These are phyloP conservation scores for Stipa capillata DNA, from an alignment of 176 grass and related monocot species.

Conservation along the genomic window DNA sequence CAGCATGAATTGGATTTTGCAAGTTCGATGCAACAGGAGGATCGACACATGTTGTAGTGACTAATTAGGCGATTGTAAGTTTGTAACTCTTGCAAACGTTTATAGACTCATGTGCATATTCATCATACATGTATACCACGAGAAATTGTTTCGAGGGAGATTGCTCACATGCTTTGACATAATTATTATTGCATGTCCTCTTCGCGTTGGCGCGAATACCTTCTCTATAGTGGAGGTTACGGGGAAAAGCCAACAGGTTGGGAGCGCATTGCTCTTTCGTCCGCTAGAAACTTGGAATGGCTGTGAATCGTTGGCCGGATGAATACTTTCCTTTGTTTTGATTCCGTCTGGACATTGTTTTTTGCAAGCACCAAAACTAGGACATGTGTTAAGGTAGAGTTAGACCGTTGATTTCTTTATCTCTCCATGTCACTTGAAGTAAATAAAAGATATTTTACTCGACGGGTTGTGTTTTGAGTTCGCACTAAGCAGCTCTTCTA, in stretches of 20 bases:
- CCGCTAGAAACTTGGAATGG: background rate
- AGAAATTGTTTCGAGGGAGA: background rate
- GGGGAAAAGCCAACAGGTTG: background rate
- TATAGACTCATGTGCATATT: background rate
- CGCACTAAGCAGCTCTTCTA: too few species aligned
- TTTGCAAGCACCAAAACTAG: too few species aligned
- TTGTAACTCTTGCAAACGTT: background rate
- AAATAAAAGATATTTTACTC: too few species aligned
- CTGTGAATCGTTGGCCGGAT: background rate
- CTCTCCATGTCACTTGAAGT: too few species aligned
- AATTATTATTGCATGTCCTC: background rate
- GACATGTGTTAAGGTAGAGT: background rate
- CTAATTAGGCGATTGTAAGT: slow-evolving; percentile 18
- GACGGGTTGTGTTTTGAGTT: too few species aligned
- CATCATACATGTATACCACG: background rate
- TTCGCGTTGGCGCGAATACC: background rate
- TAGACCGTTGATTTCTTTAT: too few species aligned
- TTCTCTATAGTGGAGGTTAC: background rate
- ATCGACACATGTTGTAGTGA: background rate
- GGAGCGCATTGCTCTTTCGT: background rate
- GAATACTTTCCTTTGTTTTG: too few species aligned
- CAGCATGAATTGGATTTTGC: background rate
- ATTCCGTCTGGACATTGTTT: background rate
- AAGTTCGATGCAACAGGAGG: background rate
- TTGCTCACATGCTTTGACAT: background rate